These are phyloP conservation scores for Vitellaria paradoxa DNA, from an alignment of 179 eudicot genomes.

Conservation along the genomic window DNA sequence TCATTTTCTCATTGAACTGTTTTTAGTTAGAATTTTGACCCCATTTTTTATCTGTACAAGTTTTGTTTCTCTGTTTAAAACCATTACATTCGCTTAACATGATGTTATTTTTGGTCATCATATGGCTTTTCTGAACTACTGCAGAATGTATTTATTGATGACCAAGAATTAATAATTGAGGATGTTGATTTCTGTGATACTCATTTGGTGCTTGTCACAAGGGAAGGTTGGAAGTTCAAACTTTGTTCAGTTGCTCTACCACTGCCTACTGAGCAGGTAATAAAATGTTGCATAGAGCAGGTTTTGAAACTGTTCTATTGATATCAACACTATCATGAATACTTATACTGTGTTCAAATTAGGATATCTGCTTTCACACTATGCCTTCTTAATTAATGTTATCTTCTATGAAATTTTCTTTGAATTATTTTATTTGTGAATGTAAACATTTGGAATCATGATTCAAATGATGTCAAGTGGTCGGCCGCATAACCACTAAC, in stretches of 20 bases:
- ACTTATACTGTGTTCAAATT: not conserved
- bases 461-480: not conserved
- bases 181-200: slow-evolving; percentile 85
- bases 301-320: not conserved
- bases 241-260: slow-evolving; percentile 72
- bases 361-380: not conserved
- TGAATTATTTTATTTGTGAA: not conserved
- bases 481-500: too few species aligned
- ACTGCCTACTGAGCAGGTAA: slow-evolving; percentile 58
- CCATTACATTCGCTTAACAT: not conserved
- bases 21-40: not conserved
- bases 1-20: not conserved
- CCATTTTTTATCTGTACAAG: not conserved
- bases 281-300: not conserved
- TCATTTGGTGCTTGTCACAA: slow-evolving; percentile 65
- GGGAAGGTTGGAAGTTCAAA: slow-evolving; percentile 57
- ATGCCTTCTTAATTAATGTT: not conserved
- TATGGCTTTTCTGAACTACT: slow-evolving; percentile 12
- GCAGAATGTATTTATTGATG: slow-evolving; percentile 77
- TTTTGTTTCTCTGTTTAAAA: not conserved
- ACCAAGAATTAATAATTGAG: slow-evolving; percentile 55
- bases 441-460: not conserved
- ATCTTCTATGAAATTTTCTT: not conserved
- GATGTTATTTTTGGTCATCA: not conserved
- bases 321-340: not conserved